Evolutionary conservation across 148 eudicot species (phyloP).

Genomic region (Pouteria glomerata): DNA sequence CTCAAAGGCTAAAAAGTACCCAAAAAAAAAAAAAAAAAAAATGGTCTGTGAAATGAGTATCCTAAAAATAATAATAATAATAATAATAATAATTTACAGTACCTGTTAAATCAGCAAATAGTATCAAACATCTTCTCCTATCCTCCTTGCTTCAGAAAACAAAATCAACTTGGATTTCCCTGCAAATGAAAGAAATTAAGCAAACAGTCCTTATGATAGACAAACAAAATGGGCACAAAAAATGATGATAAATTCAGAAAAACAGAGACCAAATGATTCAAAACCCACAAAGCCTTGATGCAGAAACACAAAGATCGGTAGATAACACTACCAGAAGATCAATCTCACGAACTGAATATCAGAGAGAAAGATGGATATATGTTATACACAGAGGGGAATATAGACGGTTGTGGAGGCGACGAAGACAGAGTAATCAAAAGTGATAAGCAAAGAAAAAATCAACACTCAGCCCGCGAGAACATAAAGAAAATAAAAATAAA

Average conservation of each 20-base stretch:
- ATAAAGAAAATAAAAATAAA: too few relatives aligned
- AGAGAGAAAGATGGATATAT: neutral
- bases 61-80: too few relatives aligned
- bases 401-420: too few relatives aligned
- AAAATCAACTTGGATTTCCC: conserved; percentile 8
- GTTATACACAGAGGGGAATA: too few relatives aligned
- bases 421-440: conserved; percentile 1
- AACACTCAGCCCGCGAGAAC: conserved; percentile 4
- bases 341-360: neutral
- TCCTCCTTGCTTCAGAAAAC: conserved; percentile 8
- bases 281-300: neutral
- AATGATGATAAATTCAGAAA: neutral
- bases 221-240: neutral
- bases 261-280: neutral
- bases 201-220: neutral
- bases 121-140: neutral
- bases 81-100: conserved; percentile 2
- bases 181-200: neutral
- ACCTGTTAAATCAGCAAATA: conserved; percentile 2
- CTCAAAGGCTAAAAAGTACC: neutral
- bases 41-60: neutral
- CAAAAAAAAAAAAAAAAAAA: neutral
- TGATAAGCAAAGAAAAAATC: neutral
- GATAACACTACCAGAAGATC: conserved; percentile 2
- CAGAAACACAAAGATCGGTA: neutral